phyloP scores from a whole-genome alignment of 1,139 yeast genomes.

The Candida anutae region DNA sequence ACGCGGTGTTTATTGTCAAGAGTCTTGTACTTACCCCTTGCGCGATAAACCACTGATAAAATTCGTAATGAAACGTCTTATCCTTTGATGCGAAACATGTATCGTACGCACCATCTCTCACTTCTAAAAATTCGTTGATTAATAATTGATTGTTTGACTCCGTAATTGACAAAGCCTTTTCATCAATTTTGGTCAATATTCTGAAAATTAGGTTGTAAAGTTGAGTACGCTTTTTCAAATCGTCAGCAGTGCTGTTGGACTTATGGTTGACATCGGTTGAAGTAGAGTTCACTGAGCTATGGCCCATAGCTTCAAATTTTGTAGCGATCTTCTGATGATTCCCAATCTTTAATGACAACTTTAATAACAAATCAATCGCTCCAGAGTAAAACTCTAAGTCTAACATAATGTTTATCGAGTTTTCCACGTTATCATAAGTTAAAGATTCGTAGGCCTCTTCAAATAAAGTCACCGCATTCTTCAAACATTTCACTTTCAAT shows the following conservation, averaged over 20 bases:
- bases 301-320: constrained; percentile 1
- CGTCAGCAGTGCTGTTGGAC: constrained; percentile 8
- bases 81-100: constrained; percentile 71
- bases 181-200: constrained; percentile 65
- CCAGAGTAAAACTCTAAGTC: constrained; percentile 76
- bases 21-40: constrained; percentile 74
- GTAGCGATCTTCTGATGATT: constrained; percentile 5
- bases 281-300: constrained; percentile 1
- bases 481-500: constrained; percentile 59
- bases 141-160: constrained; percentile 36
- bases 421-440: constrained; percentile 72
- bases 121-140: constrained; percentile 47
- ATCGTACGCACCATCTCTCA: constrained; percentile 67
- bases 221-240: constrained; percentile 35
- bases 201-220: constrained; percentile 70
- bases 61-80: constrained; percentile 77
- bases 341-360: constrained; percentile 67
- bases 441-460: constrained; percentile 76
- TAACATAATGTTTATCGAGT: constrained; percentile 71
- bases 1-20: constrained; percentile 75
- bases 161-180: constrained; percentile 48
- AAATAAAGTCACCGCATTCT: constrained; percentile 67
- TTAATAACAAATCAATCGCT: constrained; percentile 76
- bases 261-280: constrained; percentile 4
- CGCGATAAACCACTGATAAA: constrained; percentile 86